Conservation (phyloP, 106 monocot species). For the Dioscorea alata region DNA sequence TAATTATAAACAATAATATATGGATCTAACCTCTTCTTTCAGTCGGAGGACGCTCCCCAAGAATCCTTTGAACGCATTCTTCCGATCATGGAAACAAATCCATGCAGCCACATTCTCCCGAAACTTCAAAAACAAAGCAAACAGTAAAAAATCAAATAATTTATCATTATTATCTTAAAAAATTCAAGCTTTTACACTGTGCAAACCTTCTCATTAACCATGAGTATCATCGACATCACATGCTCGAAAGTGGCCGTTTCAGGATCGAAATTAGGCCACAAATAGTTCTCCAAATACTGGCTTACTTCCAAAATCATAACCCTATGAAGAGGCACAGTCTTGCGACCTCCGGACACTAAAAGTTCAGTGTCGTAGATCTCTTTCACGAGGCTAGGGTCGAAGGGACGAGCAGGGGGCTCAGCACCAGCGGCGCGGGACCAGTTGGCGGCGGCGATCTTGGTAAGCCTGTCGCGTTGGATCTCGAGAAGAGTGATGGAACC, state of each 20-base stretch:
- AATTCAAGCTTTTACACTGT: not conserved
- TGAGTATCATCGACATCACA: slow-evolving; percentile 94
- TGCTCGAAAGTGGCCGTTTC: slow-evolving; percentile 81
- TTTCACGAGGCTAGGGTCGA: slow-evolving; percentile 73
- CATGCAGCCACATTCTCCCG: slow-evolving; percentile 98
- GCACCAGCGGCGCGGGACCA: slow-evolving; percentile 36
- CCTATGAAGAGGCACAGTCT: slow-evolving; percentile 84
- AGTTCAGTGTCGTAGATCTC: slow-evolving; percentile 83
- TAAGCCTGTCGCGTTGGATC: slow-evolving; percentile 86
- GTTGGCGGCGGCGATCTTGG: slow-evolving; percentile 57
- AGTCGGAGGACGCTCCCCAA: slow-evolving; percentile 68
- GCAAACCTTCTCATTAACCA: slow-evolving; percentile 95
- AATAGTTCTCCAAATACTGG: slow-evolving; percentile 95
- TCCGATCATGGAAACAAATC: slow-evolving; percentile 83
- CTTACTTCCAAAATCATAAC: slow-evolving; percentile 97
- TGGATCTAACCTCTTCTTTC: slow-evolving; percentile 61
- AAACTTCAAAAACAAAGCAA: slow-evolving; percentile 40
- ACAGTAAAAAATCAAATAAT: not conserved
- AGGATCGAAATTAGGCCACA: slow-evolving; percentile 87
- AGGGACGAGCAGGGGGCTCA: slow-evolving; percentile 2
- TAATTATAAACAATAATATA: no score
- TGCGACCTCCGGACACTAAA: slow-evolving; percentile 48
- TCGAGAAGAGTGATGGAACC: slow-evolving; percentile 76
- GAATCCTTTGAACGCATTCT: slow-evolving; percentile 73
- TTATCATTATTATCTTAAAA: not conserved